Conservation (phyloP, 2,329 filamentous ascomycete species). For the Fusarium sp. region DNA sequence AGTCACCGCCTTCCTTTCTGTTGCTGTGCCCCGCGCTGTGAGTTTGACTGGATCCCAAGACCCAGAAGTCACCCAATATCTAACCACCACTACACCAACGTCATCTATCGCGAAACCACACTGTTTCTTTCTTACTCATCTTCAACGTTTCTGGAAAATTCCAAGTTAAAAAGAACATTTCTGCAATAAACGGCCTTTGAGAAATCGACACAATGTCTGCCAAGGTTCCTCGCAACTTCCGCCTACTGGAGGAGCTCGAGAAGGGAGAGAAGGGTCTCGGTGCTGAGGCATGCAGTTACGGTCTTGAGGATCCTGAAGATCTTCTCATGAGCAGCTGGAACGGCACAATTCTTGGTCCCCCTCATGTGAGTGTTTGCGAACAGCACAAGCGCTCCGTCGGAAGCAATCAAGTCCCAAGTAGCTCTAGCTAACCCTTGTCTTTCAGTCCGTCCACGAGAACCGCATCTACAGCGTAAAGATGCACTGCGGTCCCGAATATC, state of each 20-base stretch:
- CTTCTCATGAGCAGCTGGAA: slow-evolving; percentile 99
- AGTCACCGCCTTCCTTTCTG: slow-evolving; percentile 34
- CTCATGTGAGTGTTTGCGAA: slow-evolving; percentile 75
- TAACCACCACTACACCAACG: slow-evolving; percentile 35
- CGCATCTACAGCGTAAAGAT: slow-evolving; percentile 99
- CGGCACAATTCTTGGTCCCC: slow-evolving; percentile 94
- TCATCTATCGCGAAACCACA: slow-evolving; percentile 24
- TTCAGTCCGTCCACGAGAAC: slow-evolving; percentile 93
- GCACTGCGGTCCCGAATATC: slow-evolving; percentile 90
- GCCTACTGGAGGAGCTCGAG: slow-evolving; percentile 95
- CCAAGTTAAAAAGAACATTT: not conserved
- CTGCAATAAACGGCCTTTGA: not conserved
- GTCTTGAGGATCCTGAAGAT: slow-evolving; percentile 92
- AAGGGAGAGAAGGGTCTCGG: slow-evolving; percentile 98
- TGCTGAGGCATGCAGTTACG: slow-evolving; percentile 97
- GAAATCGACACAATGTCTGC: slow-evolving; percentile 49
- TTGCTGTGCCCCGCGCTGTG: slow-evolving; percentile 31
- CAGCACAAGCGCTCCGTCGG: not conserved
- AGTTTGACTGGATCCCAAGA: slow-evolving; percentile 21
- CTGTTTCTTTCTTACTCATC: slow-evolving; percentile 11
- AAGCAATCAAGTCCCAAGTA: not conserved
- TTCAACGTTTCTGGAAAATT: not conserved
- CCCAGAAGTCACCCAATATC: slow-evolving; percentile 28
- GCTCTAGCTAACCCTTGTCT: slow-evolving; percentile 18
- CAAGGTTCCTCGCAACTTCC: slow-evolving; percentile 93